Base-by-base conservation (phyloP, 2,329 filamentous ascomycete species). In the Tolypocladium album region DNA sequence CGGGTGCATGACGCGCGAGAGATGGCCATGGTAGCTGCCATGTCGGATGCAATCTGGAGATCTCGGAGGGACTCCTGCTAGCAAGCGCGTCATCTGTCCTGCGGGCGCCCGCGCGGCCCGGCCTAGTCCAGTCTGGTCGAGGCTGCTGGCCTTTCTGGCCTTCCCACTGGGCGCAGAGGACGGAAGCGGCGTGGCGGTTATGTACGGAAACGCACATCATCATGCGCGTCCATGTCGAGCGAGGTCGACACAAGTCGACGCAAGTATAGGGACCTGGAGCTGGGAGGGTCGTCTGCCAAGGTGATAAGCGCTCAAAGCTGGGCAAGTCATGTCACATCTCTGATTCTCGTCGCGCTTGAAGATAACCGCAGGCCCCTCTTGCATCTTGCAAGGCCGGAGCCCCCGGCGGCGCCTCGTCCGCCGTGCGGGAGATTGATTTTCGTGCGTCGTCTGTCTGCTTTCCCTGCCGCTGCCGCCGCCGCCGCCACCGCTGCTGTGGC, bases 21-120 rank as follows among this genome's bases (percentile, higher is more conserved):
- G 77, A 97, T 97, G 93, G 79, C 76, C 47, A 82, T 91, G 74
- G 92, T 96, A 39, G 86, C 85, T 1, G 88, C 83, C 70, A 93
- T 97, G 87, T 85, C 90, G 11, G 93, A 97, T 81, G 92, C 92
- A n/a, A 92, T 97, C 59, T 96, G 90, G 84, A 81, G 90, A 66
- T 76, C 50, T 53, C 27, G 50, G 50, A 36, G 31, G 50, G 50
- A 22, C 31, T n/a, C 77, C 47, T 76, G 31, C 20, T 57, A 59
- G 50, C 31, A 53, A 36, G 50, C 55, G 43, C 56, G 45, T 55
- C 59, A 53, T 45, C 47, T 57, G 31, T 12, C 42, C 57, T n/a
- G n/a, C 24, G 45, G 22, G 45, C 45, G 24, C 24, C 24, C 45
- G 45, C n/a, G 17, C 6, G 40, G 40, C 17, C 17, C 5, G 20